Percentiles rank a stretch among this genome's conserved stretches.
Evolutionary conservation across 306 rosid genomes (phyloP).

Genomic region (Castanea sativa): DNA sequence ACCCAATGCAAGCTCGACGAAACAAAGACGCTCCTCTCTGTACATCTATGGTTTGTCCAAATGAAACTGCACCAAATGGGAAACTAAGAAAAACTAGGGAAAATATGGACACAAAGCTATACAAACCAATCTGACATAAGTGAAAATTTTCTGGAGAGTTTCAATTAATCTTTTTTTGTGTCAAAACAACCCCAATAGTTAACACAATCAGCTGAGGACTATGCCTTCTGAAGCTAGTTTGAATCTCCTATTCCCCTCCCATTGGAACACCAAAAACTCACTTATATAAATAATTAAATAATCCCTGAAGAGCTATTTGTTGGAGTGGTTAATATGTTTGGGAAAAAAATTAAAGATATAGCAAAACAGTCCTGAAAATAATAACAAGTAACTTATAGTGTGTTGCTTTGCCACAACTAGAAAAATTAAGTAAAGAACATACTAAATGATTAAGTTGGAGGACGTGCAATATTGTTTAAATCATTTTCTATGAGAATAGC

Average conservation of each 20-base stretch:
- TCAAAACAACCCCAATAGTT: too few species aligned
- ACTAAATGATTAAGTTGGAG: neutral
- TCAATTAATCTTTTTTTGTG: neutral
- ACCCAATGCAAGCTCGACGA: slow-evolving; percentile 77
- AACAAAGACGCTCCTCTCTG: slow-evolving; percentile 76
- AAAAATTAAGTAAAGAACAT: neutral
- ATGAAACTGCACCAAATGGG: slow-evolving; percentile 41
- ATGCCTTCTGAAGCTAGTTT: too few species aligned
- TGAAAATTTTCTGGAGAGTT: neutral
- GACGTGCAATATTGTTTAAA: neutral
- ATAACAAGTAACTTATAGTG: too few species aligned
- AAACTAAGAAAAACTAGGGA: slow-evolving; percentile 4
- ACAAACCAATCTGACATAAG: slow-evolving; percentile 1
- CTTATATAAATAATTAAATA: too few species aligned
- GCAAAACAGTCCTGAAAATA: neutral
- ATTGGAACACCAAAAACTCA: too few species aligned
- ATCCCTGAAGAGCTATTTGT: neutral
- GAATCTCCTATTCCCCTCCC: too few species aligned
- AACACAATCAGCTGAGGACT: too few species aligned
- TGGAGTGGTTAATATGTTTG: neutral
- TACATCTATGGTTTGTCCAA: slow-evolving; percentile 60
- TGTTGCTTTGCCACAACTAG: neutral
- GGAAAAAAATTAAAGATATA: neutral
- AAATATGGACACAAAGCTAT: slow-evolving; percentile 4
- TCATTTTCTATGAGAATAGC: neutral